These are phyloP conservation scores for Scalesia atractyloides DNA, from an alignment of 129 eudicot species.

Conservation along the genomic window DNA sequence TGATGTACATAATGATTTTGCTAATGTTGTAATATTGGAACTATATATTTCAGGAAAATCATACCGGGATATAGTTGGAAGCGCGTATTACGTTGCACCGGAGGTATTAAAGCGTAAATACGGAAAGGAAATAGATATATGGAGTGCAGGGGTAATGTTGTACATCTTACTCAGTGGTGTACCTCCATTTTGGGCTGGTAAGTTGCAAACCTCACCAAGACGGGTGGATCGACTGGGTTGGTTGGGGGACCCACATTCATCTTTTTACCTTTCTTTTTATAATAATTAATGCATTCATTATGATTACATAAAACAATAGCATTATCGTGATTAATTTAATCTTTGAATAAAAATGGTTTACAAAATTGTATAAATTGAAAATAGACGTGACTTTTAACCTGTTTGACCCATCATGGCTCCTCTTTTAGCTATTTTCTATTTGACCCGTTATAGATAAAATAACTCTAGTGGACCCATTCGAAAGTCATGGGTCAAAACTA, in stretches of 20 bases:
- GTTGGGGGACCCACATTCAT: not conserved
- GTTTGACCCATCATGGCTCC: slow-evolving; percentile 1
- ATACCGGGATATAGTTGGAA: slow-evolving; percentile 84
- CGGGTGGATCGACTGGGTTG: not conserved
- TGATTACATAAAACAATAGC: not conserved
- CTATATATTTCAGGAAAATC: slow-evolving; percentile 58
- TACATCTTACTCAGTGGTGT: slow-evolving; percentile 92
- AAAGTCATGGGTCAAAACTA: not conserved
- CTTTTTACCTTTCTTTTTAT: not conserved
- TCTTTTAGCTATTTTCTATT: not conserved
- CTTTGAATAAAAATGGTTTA: slow-evolving; percentile 7
- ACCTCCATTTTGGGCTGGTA: slow-evolving; percentile 98
- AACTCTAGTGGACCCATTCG: not conserved
- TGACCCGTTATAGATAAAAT: not conserved
- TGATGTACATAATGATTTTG: not conserved
- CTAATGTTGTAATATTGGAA: slow-evolving; percentile 18
- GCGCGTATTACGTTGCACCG: slow-evolving; percentile 96
- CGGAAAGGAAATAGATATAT: slow-evolving; percentile 86
- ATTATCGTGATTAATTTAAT: not conserved
- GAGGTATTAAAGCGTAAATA: slow-evolving; percentile 81
- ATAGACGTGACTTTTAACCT: not conserved
- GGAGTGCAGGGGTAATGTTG: slow-evolving; percentile 96
- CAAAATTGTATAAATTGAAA: not conserved
- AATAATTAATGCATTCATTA: not conserved
- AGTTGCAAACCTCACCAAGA: slow-evolving; percentile 19